Percentiles rank a stretch among this genome's conserved stretches.
Conservation (phyloP, 208 protist genomes). For the Angomonas desouzai region DNA sequence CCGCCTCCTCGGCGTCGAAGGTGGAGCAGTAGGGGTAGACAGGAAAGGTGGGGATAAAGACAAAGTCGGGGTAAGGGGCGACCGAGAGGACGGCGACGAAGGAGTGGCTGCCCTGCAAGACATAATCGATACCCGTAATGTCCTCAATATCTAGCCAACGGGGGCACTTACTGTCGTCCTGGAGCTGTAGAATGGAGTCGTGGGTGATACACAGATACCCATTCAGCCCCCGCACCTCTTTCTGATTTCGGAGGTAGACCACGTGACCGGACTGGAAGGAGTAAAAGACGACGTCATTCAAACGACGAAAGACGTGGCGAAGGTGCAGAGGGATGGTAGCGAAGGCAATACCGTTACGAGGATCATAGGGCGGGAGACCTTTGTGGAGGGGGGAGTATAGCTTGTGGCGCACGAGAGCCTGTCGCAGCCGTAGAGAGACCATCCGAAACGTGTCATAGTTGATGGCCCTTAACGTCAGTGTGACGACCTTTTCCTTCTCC, state of each 20-base stretch:
- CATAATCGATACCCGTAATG: slow-evolving; percentile 37
- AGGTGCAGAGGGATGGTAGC: slow-evolving; percentile 54
- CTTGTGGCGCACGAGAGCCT: slow-evolving; percentile 37
- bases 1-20: slow-evolving; percentile 37
- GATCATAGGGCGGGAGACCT: slow-evolving; percentile 50
- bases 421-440: slow-evolving; percentile 30
- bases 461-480: slow-evolving; percentile 25
- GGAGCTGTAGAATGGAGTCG: slow-evolving; percentile 37
- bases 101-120: slow-evolving; percentile 30
- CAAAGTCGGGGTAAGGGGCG: slow-evolving; percentile 32
- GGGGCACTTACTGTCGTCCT: slow-evolving; percentile 39
- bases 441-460: slow-evolving; percentile 43
- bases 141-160: slow-evolving; percentile 40
- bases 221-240: slow-evolving; percentile 37
- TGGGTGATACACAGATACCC: slow-evolving; percentile 42
- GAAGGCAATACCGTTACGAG: slow-evolving; percentile 51
- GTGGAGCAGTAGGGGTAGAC: slow-evolving; percentile 33
- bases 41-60: slow-evolving; percentile 42
- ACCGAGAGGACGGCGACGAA: slow-evolving; percentile 33
- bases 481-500: slow-evolving; percentile 1
- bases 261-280: slow-evolving; percentile 40
- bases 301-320: slow-evolving; percentile 30
- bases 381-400: slow-evolving; percentile 38
- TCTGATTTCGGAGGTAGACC: slow-evolving; percentile 37
- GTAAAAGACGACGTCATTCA: slow-evolving; percentile 50